phyloP scores from a whole-genome alignment of 192 early-diverging fungal genomes.

The Entomortierella chlamydospora region DNA sequence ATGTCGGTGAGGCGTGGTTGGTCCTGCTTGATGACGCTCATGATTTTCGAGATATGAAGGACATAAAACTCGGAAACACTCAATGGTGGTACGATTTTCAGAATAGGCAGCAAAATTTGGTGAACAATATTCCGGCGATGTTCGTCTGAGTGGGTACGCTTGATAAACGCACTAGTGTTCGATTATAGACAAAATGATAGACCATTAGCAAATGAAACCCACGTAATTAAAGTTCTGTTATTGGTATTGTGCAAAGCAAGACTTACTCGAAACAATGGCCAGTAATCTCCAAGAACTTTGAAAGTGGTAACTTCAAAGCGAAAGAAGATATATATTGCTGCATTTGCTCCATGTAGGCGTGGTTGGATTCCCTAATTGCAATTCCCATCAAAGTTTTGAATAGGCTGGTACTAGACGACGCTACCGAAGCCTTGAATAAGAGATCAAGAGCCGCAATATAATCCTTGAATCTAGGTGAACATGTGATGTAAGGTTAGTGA shows the following conservation, averaged over 20 bases:
- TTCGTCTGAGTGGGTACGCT: slow-evolving; percentile 35
- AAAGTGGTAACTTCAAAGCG: slow-evolving; percentile 42
- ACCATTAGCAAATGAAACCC: no score
- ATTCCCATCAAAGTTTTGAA: slow-evolving; percentile 64
- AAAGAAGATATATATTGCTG: slow-evolving; percentile 46
- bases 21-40: slow-evolving; percentile 58
- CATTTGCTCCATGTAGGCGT: slow-evolving; percentile 58
- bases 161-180: slow-evolving; percentile 27
- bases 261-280: slow-evolving; percentile 60
- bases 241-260: neutral
- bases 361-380: slow-evolving; percentile 65
- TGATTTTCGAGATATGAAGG: slow-evolving; percentile 61
- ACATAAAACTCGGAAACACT: slow-evolving; percentile 64
- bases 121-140: slow-evolving; percentile 62
- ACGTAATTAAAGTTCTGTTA: no score
- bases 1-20: slow-evolving; percentile 16
- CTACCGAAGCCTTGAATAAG: slow-evolving; percentile 62
- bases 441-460: slow-evolving; percentile 65
- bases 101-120: slow-evolving; percentile 61
- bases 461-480: slow-evolving; percentile 56
- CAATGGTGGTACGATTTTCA: slow-evolving; percentile 55
- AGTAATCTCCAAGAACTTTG: slow-evolving; percentile 54
- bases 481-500: neutral
- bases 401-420: slow-evolving; percentile 52
- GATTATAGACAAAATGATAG: no score